phyloP scores from a whole-genome alignment of 2,329 filamentous ascomycete species.

The Plectosphaerella cucumerina region DNA sequence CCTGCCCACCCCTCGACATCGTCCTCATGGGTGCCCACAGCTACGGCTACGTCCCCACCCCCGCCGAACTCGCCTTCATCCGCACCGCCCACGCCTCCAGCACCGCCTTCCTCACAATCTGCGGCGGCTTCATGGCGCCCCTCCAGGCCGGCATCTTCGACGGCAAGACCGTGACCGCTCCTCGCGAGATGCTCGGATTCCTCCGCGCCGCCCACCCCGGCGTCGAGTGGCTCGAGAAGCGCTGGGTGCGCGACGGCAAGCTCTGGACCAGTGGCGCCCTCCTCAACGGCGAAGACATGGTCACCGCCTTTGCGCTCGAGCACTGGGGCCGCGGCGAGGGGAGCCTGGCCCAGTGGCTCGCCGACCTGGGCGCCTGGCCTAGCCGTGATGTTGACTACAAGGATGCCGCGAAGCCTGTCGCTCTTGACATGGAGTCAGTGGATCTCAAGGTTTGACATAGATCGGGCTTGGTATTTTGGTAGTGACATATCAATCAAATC shows the following conservation, averaged over 20 bases:
- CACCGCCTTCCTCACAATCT: constrained; percentile 33
- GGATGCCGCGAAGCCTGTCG: constrained; percentile 13
- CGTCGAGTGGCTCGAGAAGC: constrained; percentile 31
- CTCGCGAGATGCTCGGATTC: constrained; percentile 19
- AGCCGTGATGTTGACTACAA: constrained; percentile 26
- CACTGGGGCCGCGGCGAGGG: constrained; percentile 21
- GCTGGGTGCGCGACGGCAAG: constrained; percentile 30
- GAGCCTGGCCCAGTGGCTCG: constrained; percentile 13
- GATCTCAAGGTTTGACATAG: too few relatives aligned
- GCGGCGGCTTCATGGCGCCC: constrained; percentile 28
- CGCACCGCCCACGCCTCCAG: constrained; percentile 27
- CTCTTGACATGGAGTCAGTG: too few relatives aligned
- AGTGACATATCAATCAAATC: too few relatives aligned
- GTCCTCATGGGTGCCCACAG: constrained; percentile 33
- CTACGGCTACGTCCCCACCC: constrained; percentile 20
- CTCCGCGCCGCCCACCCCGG: constrained; percentile 21
- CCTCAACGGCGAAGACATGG: constrained; percentile 33
- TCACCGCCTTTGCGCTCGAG: constrained; percentile 21
- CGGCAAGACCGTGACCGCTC: constrained; percentile 32
- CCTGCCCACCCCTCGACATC: constrained; percentile 34
- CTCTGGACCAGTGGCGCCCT: constrained; percentile 29
- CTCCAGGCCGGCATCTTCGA: constrained; percentile 28
- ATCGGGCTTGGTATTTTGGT: too few relatives aligned
- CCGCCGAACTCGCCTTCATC: constrained; percentile 29
- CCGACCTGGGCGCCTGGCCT: constrained; percentile 19